phyloP scores from a whole-genome alignment of 192 early-diverging fungal species.

The Helicostylum pulchrum region DNA sequence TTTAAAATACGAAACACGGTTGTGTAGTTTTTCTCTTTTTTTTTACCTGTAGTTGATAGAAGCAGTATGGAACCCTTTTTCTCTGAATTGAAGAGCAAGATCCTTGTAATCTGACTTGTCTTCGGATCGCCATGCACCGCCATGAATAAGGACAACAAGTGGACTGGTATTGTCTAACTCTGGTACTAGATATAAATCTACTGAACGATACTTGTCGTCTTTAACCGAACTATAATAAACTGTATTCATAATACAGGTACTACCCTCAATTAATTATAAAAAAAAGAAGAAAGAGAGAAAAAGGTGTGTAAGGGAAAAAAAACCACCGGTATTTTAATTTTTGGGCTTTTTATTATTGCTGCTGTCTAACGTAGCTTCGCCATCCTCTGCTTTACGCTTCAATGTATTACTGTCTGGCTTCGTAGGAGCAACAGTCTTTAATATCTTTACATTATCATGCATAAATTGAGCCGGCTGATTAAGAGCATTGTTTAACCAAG shows the following conservation, averaged over 20 bases:
- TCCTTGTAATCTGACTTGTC: slow-evolving; percentile 61
- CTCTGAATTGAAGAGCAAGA: slow-evolving; percentile 51
- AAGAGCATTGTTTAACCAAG: not conserved
- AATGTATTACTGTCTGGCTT: not conserved
- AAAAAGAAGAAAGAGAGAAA: not conserved
- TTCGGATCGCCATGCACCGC: slow-evolving; percentile 84
- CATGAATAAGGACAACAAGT: slow-evolving; percentile 73
- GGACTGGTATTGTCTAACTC: slow-evolving; percentile 28
- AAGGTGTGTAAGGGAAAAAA: not conserved
- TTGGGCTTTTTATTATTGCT: not conserved
- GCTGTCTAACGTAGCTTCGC: not conserved
- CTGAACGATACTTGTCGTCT: slow-evolving; percentile 35
- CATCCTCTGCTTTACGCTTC: not conserved
- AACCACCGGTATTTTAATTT: not conserved
- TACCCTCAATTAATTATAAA: not conserved
- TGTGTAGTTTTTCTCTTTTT: not conserved
- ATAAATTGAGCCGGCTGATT: not conserved
- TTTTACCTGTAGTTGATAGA: slow-evolving; percentile 73
- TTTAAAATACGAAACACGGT: too few species aligned
- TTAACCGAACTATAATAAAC: not conserved
- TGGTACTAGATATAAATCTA: slow-evolving; percentile 61
- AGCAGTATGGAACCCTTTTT: slow-evolving; percentile 55
- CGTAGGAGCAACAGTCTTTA: slow-evolving; percentile 16
- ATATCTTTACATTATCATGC: not conserved
- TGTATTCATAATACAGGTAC: not conserved